Percentiles rank a stretch among this genome's conserved stretches.
Evolutionary conservation across 2,329 filamentous ascomycete species (phyloP).

Genomic region (Magnaporthales sp.): DNA sequence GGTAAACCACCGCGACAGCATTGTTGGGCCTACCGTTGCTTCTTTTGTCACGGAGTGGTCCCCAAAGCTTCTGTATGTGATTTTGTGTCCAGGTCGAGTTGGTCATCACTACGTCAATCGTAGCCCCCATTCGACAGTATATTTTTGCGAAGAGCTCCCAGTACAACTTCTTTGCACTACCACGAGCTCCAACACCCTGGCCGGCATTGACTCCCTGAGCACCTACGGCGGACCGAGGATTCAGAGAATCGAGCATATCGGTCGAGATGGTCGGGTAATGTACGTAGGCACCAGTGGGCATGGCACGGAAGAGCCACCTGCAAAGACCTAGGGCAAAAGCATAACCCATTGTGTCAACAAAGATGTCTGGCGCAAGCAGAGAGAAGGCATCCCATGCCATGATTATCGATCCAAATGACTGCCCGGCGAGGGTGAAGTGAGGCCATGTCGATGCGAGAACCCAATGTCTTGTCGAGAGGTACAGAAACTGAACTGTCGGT

Average conservation of each 20-base stretch:
- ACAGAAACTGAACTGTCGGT: conserved; percentile 78
- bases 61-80: conserved; percentile 78
- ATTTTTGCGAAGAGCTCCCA: conserved; percentile 78
- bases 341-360: conserved; percentile 97
- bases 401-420: conserved; percentile 80
- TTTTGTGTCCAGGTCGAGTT: conserved; percentile 91
- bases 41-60: conserved; percentile 39
- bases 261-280: conserved; percentile 98
- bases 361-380: conserved; percentile 86
- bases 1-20: conserved; percentile 72
- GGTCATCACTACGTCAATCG: conserved; percentile 91
- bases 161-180: conserved; percentile 67
- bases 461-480: conserved; percentile 79
- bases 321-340: conserved; percentile 79
- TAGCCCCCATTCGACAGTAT: conserved; percentile 75
- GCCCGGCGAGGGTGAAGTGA: conserved; percentile 86
- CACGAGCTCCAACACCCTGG: conserved; percentile 63
- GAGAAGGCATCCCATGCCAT: conserved; percentile 88
- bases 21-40: conserved; percentile 22
- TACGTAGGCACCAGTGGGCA: conserved; percentile 88
- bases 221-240: conserved; percentile 50
- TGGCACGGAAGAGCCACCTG: conserved; percentile 68
- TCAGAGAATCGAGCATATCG: conserved; percentile 85
- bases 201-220: conserved; percentile 74
- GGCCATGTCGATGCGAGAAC: conserved; percentile 85